Conservation (phyloP, 169 alveolate species). For the Pseudocohnilembus persalinus region DNA sequence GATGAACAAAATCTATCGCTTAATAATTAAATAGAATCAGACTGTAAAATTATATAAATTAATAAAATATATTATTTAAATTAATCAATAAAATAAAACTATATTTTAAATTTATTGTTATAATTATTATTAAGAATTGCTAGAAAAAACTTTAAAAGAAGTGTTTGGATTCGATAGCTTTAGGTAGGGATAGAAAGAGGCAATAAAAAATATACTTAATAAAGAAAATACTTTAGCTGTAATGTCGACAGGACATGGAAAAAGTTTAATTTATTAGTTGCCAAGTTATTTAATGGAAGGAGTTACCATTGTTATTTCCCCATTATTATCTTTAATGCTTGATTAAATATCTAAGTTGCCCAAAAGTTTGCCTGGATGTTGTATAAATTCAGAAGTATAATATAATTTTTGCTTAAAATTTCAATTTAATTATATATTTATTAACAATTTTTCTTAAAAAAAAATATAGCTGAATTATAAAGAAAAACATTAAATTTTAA, state of each 20-base stretch:
- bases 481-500: conserved; percentile 60
- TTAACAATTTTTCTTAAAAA: neutral
- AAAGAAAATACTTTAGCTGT: conserved; percentile 57
- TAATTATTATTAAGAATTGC: conserved; percentile 3
- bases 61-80: neutral
- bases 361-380: conserved; percentile 80
- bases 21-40: neutral
- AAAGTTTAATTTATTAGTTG: conserved; percentile 62
- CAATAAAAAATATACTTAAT: conserved; percentile 73
- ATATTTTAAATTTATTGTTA: conserved; percentile 26
- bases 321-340: conserved; percentile 87
- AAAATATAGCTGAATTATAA: conserved; percentile 44
- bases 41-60: conserved; percentile 1
- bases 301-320: conserved; percentile 84
- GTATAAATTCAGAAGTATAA: conserved; percentile 70
- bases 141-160: conserved; percentile 40
- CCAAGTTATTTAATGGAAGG: conserved; percentile 75
- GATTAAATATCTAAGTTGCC: conserved; percentile 84
- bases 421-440: too few relatives aligned
- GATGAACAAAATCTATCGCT: neutral
- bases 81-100: conserved; percentile 31
- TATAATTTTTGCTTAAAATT: too few relatives aligned
- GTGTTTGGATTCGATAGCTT: conserved; percentile 79
- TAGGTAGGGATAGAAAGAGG: conserved; percentile 82
- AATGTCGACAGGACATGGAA: conserved; percentile 67